A percentile compares a stretch with the other conserved stretches of the same genome.
Conservation (phyloP, 768 basidiomycete genomes). For the Boletus patriciae region DNA sequence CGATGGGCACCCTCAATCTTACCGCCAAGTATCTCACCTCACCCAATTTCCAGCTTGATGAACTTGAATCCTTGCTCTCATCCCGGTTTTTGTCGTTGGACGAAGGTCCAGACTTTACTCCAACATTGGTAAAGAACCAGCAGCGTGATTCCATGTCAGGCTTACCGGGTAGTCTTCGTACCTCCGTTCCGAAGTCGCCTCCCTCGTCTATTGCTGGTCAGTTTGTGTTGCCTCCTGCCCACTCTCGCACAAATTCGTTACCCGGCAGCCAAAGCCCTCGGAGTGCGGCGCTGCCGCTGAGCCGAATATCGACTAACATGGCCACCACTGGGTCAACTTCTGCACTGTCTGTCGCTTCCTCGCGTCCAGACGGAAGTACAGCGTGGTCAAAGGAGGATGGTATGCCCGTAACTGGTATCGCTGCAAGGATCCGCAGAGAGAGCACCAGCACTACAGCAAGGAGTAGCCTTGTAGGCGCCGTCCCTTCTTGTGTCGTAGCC, state of each 20-base stretch:
- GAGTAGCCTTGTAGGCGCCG: conserved; percentile 23
- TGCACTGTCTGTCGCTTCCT: conserved; percentile 43
- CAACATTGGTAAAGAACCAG: conserved; percentile 66
- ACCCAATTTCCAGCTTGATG: conserved; percentile 73
- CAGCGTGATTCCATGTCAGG: conserved; percentile 55
- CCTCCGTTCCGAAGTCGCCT: conserved; percentile 48
- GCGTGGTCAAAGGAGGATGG: conserved; percentile 41
- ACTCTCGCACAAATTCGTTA: conserved; percentile 40
- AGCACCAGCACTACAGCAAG: conserved; percentile 45
- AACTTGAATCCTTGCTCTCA: conserved; percentile 73
- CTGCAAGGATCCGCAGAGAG: conserved; percentile 50
- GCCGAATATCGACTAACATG: conserved; percentile 35
- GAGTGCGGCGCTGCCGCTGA: conserved; percentile 35
- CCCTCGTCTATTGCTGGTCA: conserved; percentile 46
- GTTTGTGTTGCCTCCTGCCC: conserved; percentile 39
- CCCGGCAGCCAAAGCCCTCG: conserved; percentile 39
- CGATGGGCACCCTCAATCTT: conserved; percentile 62
- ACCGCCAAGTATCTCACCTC: conserved; percentile 62
- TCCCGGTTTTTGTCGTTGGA: conserved; percentile 71
- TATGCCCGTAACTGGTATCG: conserved; percentile 34
- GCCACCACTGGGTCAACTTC: conserved; percentile 36
- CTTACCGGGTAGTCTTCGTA: conserved; percentile 43
- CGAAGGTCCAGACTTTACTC: conserved; percentile 65
- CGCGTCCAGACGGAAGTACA: conserved; percentile 38
- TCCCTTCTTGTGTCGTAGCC: background rate